Base-by-base conservation (phyloP, 805 yeast species). In the Peterozyma toletana region DNA sequence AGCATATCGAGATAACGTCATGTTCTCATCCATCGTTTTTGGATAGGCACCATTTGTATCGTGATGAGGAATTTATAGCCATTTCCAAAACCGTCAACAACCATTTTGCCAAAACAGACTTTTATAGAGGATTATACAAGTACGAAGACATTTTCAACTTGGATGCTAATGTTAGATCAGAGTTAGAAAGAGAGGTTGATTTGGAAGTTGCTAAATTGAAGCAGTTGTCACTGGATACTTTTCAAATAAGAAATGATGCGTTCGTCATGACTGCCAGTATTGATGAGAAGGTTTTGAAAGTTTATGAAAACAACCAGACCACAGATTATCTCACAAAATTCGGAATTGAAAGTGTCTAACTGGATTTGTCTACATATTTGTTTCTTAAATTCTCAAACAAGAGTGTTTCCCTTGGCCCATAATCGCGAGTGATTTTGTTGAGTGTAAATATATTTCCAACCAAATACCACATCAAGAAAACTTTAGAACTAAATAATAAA, bases 1-100 rank as follows among this genome's bases (percentile, higher is more conserved):
- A 79, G 13, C 67, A 71, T 1, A 60, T 84, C 2, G 68, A 66
- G 5, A 52, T 64, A 11, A 52, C 59, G 0, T 48, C 52, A 11
- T 7, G 31, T 5, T 35, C 40, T 0, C 54, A 53, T 14, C 60
- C 57, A 35, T 52, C 63, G 0, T 57, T 56, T 1, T 46, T 42
- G 33, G 33, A 44, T 14, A 37, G 42, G 15, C 39, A 48, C 5
- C 39, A 42, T 17, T 42, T 69, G 14, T 68, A 55, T 41, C 57
- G 53, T 42, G 75, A 71, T 44, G 60, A 60, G 2, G 74, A 69
- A 41, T 68, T 56, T 44, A 50, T 62, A 7, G 48, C 51, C 1
- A 55, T 53, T 36, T 38, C 50, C 13, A 50, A 48, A 40, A 52
- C 50, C 2, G 44, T 63, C 7, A 52, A 52, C 7, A 46, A 40